Evolutionary conservation across 257 asterid genomes (phyloP).

Genomic region (Nicotiana otophora): DNA sequence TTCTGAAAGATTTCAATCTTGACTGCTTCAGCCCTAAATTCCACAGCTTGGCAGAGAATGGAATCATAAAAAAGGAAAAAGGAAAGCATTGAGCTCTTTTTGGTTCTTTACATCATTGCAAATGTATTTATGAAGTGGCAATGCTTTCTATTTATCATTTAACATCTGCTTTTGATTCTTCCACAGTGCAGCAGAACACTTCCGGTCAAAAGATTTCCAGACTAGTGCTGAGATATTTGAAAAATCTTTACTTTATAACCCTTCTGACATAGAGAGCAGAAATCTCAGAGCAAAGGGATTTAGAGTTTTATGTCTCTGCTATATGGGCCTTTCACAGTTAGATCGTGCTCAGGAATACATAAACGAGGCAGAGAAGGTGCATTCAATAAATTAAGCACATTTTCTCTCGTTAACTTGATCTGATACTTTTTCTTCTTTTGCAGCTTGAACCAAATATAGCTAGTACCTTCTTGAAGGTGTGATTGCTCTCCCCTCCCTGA

Average conservation of each 20-base stretch:
- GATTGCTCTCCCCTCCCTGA: constrained; percentile 21
- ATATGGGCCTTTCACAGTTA: constrained; percentile 73
- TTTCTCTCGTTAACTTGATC: constrained; percentile 11
- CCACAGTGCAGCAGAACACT: constrained; percentile 80
- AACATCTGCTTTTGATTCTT: neutral
- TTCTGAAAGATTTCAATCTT: too few species aligned
- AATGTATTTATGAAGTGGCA: neutral
- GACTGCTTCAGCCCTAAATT: too few species aligned
- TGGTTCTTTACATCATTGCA: neutral
- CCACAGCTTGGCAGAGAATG: neutral
- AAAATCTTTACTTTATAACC: constrained; percentile 75
- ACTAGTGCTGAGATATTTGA: constrained; percentile 87
- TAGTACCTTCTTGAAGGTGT: constrained; percentile 86
- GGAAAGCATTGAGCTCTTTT: neutral
- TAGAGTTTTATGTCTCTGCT: constrained; percentile 84
- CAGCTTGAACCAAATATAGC: constrained; percentile 95
- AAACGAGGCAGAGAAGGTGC: constrained; percentile 92
- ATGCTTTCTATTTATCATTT: neutral
- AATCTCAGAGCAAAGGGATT: constrained; percentile 84
- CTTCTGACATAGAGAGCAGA: constrained; percentile 71
- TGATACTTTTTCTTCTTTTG: constrained; percentile 30
- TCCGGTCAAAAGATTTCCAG: constrained; percentile 70
- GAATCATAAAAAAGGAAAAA: neutral
- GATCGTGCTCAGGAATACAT: constrained; percentile 96
- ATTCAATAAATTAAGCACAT: constrained; percentile 8